A percentile compares a stretch with the other conserved stretches of the same genome.
Evolutionary conservation across 495 filamentous ascomycete genomes (phyloP).

Genomic region (Viridothelium virens): DNA sequence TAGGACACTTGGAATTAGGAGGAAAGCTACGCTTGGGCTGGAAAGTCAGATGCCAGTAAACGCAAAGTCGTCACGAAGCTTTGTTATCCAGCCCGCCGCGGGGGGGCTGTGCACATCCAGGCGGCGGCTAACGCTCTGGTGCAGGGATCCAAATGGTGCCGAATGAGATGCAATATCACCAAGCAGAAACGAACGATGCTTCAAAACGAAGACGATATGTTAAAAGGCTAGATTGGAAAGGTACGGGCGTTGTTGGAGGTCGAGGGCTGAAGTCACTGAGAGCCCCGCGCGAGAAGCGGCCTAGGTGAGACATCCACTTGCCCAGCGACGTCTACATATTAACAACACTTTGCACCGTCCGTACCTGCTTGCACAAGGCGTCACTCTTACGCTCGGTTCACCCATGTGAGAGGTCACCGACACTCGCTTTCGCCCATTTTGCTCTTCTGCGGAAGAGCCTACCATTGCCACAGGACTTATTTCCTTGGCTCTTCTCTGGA

Average conservation of each 20-base stretch:
- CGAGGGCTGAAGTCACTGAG: neutral
- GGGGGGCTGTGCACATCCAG: slow-evolving; percentile 8
- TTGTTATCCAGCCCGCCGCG: neutral
- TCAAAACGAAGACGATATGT: neutral
- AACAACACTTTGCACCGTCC: neutral
- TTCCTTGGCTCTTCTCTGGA: no score
- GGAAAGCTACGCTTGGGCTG: neutral
- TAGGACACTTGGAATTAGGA: neutral
- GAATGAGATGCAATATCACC: neutral
- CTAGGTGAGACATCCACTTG: neutral
- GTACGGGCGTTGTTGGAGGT: slow-evolving; percentile 7
- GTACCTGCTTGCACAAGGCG: neutral
- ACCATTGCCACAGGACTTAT: no score
- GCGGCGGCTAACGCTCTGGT: neutral
- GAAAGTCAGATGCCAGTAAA: neutral
- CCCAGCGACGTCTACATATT: neutral
- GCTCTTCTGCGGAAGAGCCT: no score
- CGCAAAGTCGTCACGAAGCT: slow-evolving; percentile 1
- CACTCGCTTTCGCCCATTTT: no score
- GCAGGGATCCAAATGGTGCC: neutral
- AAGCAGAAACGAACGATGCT: neutral
- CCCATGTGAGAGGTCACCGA: no score
- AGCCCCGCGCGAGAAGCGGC: slow-evolving; percentile 5
- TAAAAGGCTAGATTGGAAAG: neutral
- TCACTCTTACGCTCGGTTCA: no score